These are phyloP conservation scores for Fraxinus angustifolia DNA, from an alignment of 305 asterid genomes.

Conservation along the genomic window DNA sequence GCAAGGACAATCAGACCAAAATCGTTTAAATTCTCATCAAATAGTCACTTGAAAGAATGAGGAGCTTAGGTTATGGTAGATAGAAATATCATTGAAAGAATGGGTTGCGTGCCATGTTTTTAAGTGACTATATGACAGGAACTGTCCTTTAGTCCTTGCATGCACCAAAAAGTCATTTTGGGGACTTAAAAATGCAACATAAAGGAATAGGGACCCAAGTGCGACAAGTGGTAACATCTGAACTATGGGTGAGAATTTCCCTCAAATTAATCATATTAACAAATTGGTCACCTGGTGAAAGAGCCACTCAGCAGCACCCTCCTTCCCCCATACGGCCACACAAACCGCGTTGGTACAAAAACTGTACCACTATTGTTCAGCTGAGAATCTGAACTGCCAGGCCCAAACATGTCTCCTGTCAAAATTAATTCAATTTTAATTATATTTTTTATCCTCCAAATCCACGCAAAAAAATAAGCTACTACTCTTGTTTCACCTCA, in stretches of 20 bases:
- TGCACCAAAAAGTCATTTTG: neutral
- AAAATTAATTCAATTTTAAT: neutral
- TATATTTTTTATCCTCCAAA: neutral
- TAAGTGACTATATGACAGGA: neutral
- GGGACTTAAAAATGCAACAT: neutral
- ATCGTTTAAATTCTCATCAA: neutral
- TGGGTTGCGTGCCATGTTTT: neutral
- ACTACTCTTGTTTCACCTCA: neutral
- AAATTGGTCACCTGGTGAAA: conserved; percentile 50
- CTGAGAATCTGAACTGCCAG: conserved; percentile 28
- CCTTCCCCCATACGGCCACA: conserved; percentile 65
- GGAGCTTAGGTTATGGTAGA: neutral
- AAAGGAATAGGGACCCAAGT: neutral
- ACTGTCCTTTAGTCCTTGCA: neutral
- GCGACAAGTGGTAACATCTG: neutral
- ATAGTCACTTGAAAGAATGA: neutral
- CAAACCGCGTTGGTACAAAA: conserved; percentile 48
- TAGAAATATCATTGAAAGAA: neutral
- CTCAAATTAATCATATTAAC: conserved; percentile 15
- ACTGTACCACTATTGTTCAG: conserved; percentile 31
- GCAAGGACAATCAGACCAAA: neutral
- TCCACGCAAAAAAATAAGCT: neutral
- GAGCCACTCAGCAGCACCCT: conserved; percentile 57
- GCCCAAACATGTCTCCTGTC: conserved; percentile 37
- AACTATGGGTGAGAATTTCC: neutral